Evolutionary conservation across 176 grass and related monocot species (phyloP).

Genomic region (Avena insularis): DNA sequence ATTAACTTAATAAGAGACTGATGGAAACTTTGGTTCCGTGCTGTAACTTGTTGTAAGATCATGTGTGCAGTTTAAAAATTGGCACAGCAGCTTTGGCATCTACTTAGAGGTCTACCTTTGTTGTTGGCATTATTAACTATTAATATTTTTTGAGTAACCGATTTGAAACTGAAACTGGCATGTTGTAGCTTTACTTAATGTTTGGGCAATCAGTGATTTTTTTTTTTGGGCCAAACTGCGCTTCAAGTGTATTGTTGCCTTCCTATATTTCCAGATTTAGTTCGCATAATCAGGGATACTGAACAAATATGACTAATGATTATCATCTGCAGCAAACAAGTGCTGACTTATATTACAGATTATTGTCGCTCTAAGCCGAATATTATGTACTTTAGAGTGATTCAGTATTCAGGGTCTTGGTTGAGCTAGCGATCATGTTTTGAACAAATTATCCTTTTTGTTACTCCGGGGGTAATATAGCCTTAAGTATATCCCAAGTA

Average conservation of each 20-base stretch:
- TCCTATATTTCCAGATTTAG: background rate
- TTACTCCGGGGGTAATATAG: background rate
- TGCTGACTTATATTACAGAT: background rate
- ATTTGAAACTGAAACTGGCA: background rate
- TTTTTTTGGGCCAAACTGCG: background rate
- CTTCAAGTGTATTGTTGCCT: slow-evolving; percentile 1
- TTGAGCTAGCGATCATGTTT: background rate
- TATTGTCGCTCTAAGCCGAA: background rate
- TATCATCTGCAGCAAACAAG: background rate
- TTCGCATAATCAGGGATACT: background rate
- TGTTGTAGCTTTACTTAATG: background rate
- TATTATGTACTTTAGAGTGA: background rate
- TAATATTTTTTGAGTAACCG: background rate
- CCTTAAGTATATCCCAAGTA: background rate
- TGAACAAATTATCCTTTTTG: background rate
- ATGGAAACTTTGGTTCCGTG: background rate
- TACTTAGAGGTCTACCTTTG: background rate
- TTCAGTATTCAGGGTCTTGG: background rate
- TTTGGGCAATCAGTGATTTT: background rate
- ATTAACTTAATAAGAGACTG: background rate
- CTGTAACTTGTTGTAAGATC: background rate
- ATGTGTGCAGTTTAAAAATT: background rate
- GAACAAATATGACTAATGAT: background rate
- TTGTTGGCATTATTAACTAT: background rate
- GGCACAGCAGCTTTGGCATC: background rate